Evolutionary conservation across 2,329 filamentous ascomycete species (phyloP), one percentile per base, ranked within the genome.

Genomic region (Davidsoniella australis): DNA sequence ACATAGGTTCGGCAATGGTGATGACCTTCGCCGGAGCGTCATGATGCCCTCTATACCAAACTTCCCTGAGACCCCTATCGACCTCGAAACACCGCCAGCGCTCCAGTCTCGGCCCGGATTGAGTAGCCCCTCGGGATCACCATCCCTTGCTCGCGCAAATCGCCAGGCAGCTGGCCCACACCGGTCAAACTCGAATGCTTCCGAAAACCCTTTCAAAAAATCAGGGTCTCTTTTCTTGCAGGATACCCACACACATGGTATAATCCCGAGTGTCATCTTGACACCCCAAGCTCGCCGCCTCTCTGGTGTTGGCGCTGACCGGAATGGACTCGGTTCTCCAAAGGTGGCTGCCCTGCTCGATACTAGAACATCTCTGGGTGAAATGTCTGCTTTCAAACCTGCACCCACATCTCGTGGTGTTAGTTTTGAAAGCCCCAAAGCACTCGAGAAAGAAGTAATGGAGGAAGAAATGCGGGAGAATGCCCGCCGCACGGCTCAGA

Each of bases 251-350:
- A 77, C 72, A 4, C 78, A 78, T 2, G 59, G 68, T 33, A 69
- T 71, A 16, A 81, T 78, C 1, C 81, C 82, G 12, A 73, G 70
- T 16, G 70, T 83, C 45, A 64, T 83, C 10, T 61, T 85, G 5
- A 82, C 73, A 2, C 78, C 80, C 2, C 72, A 75, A 51, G 61
- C 61, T 14, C 46, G 53, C 4, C 24, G 69, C 41, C 73, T 80
- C 14, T 82, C 80, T 12, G 81, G 82, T 0, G 59, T 87, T 53
- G 82, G 83, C 18, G 74, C 76, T 54, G 83, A 85, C 57, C 75
- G 75, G 55, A 66, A 72, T 54, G 84, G 83, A 0, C 71, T 88
- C 49, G 84, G 85, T 5, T 89, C 85, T 1, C 85, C 84, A 4
- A 77, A 76, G 47, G 74, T 89, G 48, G 71, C 81, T 18, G 80